A percentile compares a stretch with the other conserved stretches of the same genome.
These are phyloP conservation scores for Chlamydomonas sphaeroides DNA, from an alignment of 139 green algal genomes.

Conservation along the genomic window DNA sequence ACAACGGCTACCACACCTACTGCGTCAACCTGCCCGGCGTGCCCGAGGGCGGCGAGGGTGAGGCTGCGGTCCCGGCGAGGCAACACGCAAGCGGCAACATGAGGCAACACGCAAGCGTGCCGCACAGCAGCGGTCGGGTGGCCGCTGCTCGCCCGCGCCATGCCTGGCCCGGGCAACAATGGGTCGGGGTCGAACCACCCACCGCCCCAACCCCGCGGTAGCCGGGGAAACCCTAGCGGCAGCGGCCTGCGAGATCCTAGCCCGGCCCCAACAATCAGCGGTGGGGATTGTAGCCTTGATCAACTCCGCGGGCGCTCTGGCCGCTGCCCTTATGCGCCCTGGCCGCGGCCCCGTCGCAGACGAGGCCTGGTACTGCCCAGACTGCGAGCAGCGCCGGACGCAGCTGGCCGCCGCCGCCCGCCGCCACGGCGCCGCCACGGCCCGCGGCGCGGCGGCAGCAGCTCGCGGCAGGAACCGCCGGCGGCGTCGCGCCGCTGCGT, in stretches of 20 bases:
- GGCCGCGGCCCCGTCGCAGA: not conserved
- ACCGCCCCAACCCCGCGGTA: not conserved
- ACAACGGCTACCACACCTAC: conserved; percentile 78
- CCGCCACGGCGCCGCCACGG: not conserved
- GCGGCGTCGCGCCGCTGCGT: not conserved
- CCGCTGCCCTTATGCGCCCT: too few relatives aligned
- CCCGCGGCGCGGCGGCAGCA: not conserved
- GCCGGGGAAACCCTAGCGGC: not conserved
- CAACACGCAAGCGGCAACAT: not conserved
- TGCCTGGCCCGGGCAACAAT: not conserved
- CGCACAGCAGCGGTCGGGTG: not conserved
- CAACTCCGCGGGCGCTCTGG: too few relatives aligned
- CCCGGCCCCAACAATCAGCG: too few relatives aligned
- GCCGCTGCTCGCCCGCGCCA: not conserved
- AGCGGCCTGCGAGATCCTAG: too few relatives aligned
- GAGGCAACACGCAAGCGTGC: not conserved
- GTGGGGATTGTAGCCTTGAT: too few relatives aligned
- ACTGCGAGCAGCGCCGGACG: conserved; percentile 28
- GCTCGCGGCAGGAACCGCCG: not conserved
- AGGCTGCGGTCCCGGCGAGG: not conserved
- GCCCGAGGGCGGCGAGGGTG: conserved; percentile 52
- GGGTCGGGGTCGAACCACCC: not conserved
- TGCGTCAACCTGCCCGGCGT: conserved; percentile 65
- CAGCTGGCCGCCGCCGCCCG: not conserved
- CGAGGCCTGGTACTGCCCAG: conserved; percentile 76